Base-by-base conservation (phyloP, 2,329 filamentous ascomycete genomes). In the Diaporthe vexans region DNA sequence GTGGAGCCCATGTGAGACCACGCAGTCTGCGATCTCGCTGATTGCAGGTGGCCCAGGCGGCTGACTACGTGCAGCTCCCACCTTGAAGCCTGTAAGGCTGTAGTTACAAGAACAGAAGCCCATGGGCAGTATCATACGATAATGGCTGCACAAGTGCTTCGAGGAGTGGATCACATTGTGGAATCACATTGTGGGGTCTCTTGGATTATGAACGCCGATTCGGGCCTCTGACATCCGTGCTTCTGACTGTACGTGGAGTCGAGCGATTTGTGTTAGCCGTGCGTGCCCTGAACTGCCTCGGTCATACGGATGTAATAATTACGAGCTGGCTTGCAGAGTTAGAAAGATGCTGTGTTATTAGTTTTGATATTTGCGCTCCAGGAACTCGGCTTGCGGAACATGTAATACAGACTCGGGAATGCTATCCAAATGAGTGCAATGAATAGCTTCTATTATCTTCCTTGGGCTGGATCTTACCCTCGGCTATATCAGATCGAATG, bases 71-170 rank as follows among this genome's bases (percentile, higher is more conserved):
- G 63, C 63, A 52, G 46, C n/a, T 52, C 17, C 46, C 24, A 26
- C 11, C n/a, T 13, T 68, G 46, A 65, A n/a, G 8, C 37, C 15
- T 29, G n/a, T 54, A 19, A 15, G 46, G 61, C 9, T 26, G 29
- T 46, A 29, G 19, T 65, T 26, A 52, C 29, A 52, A 40, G 40
- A 43, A 40, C 8, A 11, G 48, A 29, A 54, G 4, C n/a, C 37
- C 21, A 29, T 40, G 29, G 29, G 37, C 63, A 37, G n/a, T 67
- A 67, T 67, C 63, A 67, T 52, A 67, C 46, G 63, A 67, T 67
- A 35, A 24, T 37, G 11, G 21, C 61, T 37, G 33, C 33, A 40
- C 33, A 17, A 54, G 63, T 13, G 48, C 63, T 54, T 15, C 63
- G 33, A 52, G 15, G 40, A 15, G 48, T 48, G 46, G 48, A 10